Evolutionary conservation across 1,284 basidiomycete genomes (phyloP), one percentile per base, ranked within the genome.

Genomic region (Ustilago loliicola): DNA sequence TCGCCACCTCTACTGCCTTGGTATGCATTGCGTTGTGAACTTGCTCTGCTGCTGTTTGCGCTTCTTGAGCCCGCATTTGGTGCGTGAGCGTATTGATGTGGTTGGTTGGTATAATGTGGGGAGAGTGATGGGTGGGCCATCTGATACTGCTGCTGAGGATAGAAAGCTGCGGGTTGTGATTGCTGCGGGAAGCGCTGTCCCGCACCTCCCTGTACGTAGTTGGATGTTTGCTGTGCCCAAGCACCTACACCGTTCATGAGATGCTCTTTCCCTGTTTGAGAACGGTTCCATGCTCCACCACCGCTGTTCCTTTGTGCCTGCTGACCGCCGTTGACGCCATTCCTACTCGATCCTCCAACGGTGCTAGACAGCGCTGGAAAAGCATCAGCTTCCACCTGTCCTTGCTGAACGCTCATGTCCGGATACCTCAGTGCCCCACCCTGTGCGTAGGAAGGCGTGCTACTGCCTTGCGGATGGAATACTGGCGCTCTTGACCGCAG

Each of bases 221-320:
- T 47, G n/a, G 66, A 68, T 4, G 65, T 65, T 15, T 72, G 69
- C 52, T 72, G 69, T 15, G 74, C 74, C 74, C 74, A 77, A 0
- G 60, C 66, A n/a, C 47, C 50, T 1, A 77, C 66, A 11, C 66
- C 66, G 23, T 68, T 63, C 48, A 65, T 40, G 32, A 48, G 34
- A 27, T 71, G 48, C 21, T 71, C 63, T 48, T 65, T 58, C 21
- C 62, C 62, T 7, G 30, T 23, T n/a, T 59, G 66, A 9, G 55
- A 45, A 2, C 59, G 54, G 32, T 66, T 66, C 63, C 63, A 61
- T 4, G 36, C 59, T 13, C 59, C 50, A 9, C 54, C 30, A 23
- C 36, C 51, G 17, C 13, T 27, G 38, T 58, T 55, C 32, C 21
- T 15, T 1, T 56, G 51, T 15, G 45, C n/a, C n/a, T 50, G 56